Conservation (phyloP, 495 filamentous ascomycete genomes). For the Aspergillus taichungensis region DNA sequence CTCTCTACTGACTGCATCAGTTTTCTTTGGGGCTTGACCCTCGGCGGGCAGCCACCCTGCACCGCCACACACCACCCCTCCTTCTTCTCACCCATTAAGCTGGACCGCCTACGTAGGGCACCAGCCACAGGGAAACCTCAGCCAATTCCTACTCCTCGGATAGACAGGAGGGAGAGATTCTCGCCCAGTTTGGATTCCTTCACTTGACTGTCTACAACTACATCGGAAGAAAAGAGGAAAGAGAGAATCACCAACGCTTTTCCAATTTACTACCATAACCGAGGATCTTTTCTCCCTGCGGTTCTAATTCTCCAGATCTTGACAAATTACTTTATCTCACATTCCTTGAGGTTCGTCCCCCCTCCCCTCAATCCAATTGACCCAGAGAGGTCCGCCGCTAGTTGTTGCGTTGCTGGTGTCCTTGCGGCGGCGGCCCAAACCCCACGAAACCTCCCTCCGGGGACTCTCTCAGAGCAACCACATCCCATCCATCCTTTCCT, state of each 20-base stretch:
- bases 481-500: constrained; percentile 16
- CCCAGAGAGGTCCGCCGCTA: constrained; percentile 18
- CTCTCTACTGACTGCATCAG: no score
- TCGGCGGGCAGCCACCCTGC: constrained; percentile 11
- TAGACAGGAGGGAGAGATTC: no score
- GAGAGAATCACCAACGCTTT: no score
- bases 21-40: constrained; percentile 15
- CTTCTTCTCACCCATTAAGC: neutral
- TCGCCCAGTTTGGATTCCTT: no score
- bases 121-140: constrained; percentile 14
- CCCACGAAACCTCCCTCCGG: constrained; percentile 38
- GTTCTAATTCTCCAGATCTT: constrained; percentile 4
- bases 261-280: no score
- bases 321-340: constrained; percentile 2
- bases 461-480: constrained; percentile 16
- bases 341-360: constrained; percentile 5
- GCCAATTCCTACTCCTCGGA: no score
- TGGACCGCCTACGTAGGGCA: neutral
- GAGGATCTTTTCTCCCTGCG: neutral
- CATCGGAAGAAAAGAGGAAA: no score
- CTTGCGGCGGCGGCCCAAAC: constrained; percentile 32
- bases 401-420: constrained; percentile 16
- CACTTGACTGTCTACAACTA: no score
- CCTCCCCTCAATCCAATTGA: constrained; percentile 15
- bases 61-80: constrained; percentile 20